Percentiles rank a stretch among this genome's conserved stretches.
phyloP scores from a whole-genome alignment of 2,329 filamentous ascomycete species.

The Colletotrichum sp. region DNA sequence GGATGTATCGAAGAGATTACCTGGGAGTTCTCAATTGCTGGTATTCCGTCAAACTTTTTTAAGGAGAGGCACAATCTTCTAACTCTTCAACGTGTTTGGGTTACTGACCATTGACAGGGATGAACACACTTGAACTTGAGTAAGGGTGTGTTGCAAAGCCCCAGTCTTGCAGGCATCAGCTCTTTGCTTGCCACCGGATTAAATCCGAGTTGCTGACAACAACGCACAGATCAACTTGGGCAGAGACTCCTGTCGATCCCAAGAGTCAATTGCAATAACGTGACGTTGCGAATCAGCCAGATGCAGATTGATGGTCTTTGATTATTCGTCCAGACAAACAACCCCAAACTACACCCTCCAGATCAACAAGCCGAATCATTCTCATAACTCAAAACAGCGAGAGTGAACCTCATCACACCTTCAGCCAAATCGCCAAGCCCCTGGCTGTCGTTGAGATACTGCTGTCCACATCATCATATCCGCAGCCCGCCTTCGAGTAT shows the following conservation, averaged over 20 bases:
- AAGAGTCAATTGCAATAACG: neutral
- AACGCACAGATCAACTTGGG: neutral
- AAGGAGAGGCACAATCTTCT: neutral
- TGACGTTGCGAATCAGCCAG: neutral
- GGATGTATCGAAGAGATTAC: neutral
- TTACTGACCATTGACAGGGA: neutral
- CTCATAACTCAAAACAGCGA: fast-evolving
- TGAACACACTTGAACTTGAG: neutral
- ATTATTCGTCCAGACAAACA: neutral
- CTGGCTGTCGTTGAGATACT: fast-evolving
- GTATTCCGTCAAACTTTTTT: neutral
- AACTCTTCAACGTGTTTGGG: neutral
- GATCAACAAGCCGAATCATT: fast-evolving
- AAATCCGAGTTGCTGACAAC: neutral
- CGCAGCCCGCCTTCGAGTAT: neutral
- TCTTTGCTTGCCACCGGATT: neutral
- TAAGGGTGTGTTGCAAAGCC: neutral
- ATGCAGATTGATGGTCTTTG: neutral
- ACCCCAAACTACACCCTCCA: fast-evolving
- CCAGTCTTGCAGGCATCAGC: neutral
- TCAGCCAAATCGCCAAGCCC: fast-evolving
- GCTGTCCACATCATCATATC: neutral
- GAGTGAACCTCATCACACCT: neutral
- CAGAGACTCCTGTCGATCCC: neutral
- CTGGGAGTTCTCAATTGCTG: fast-evolving